Conservation (phyloP, 352 stramenopile genomes). For the Globisporangium paroecandrum region DNA sequence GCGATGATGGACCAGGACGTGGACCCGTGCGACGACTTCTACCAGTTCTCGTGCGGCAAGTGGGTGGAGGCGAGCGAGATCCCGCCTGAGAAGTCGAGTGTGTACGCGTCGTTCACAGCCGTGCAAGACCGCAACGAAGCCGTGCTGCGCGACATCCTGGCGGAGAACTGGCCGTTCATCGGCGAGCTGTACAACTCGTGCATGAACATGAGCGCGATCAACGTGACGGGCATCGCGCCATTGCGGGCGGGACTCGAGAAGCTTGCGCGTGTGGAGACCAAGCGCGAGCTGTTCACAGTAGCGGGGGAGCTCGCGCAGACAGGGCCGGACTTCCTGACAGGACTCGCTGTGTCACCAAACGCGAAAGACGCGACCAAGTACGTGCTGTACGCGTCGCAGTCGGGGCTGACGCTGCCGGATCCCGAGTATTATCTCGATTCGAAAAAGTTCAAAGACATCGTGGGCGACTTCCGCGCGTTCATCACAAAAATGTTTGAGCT, state of each 20-base stretch:
- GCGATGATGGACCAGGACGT: conserved; percentile 25
- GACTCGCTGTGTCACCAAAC: conserved; percentile 66
- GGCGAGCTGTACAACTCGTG: conserved; percentile 59
- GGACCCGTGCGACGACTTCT: conserved; percentile 35
- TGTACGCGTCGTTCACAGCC: conserved; percentile 22
- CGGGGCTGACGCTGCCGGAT: conserved; percentile 85
- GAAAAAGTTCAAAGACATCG: conserved; percentile 71
- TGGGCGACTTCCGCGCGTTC: conserved; percentile 68
- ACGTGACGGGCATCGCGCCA: conserved; percentile 36
- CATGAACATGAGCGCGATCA: conserved; percentile 57
- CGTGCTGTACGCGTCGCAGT: conserved; percentile 80
- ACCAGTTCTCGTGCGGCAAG: conserved; percentile 29
- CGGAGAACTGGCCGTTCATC: conserved; percentile 48
- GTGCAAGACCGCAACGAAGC: conserved; percentile 30
- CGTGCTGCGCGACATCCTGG: conserved; percentile 26
- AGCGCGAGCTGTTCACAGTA: conserved; percentile 43
- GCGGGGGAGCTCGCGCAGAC: conserved; percentile 49
- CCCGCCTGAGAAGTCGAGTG: conserved; percentile 23
- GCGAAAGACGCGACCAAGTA: conserved; percentile 82
- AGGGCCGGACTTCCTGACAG: conserved; percentile 80
- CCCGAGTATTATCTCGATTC: conserved; percentile 91
- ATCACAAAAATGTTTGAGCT: conserved; percentile 78
- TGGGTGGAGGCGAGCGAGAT: conserved; percentile 30
- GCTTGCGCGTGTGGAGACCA: conserved; percentile 34
- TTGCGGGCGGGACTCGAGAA: conserved; percentile 29